These are phyloP conservation scores for Agrocybe praecox DNA, from an alignment of 768 basidiomycete species.

Conservation along the genomic window DNA sequence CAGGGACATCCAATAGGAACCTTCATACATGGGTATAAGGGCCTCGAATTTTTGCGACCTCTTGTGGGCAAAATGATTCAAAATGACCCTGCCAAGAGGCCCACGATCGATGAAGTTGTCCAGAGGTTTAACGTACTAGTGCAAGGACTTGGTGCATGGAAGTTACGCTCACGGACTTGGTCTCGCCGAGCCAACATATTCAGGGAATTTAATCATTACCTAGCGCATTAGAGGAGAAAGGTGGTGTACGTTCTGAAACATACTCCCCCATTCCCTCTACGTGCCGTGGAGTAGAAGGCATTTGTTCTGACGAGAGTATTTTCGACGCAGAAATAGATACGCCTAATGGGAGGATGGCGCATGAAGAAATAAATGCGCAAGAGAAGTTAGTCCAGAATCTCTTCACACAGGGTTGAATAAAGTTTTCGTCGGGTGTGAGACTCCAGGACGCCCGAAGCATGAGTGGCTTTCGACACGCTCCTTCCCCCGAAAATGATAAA, in stretches of 20 bases:
- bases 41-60: slow-evolving; percentile 32
- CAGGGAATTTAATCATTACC: not conserved
- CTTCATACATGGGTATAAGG: slow-evolving; percentile 1
- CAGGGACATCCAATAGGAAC: not conserved
- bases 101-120: slow-evolving; percentile 38
- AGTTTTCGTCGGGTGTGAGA: too few species aligned
- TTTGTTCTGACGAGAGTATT: too few species aligned
- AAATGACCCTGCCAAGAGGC: slow-evolving; percentile 35
- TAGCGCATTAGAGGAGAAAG: slow-evolving; percentile 10
- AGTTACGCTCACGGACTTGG: slow-evolving; percentile 28
- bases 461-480: too few species aligned
- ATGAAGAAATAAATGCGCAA: too few species aligned
- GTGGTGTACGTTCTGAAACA: not conserved
- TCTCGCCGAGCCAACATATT: slow-evolving; percentile 10
- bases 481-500: too few species aligned
- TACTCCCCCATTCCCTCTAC: slow-evolving; percentile 7
- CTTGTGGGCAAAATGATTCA: slow-evolving; percentile 38
- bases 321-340: too few species aligned
- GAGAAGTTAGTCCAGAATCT: too few species aligned
- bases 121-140: slow-evolving; percentile 25
- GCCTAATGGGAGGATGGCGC: too few species aligned
- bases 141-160: slow-evolving; percentile 24
- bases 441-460: too few species aligned
- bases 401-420: too few species aligned
- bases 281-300: too few species aligned